These are phyloP conservation scores for Solanum etuberosum DNA, from an alignment of 257 asterid species.

Conservation along the genomic window DNA sequence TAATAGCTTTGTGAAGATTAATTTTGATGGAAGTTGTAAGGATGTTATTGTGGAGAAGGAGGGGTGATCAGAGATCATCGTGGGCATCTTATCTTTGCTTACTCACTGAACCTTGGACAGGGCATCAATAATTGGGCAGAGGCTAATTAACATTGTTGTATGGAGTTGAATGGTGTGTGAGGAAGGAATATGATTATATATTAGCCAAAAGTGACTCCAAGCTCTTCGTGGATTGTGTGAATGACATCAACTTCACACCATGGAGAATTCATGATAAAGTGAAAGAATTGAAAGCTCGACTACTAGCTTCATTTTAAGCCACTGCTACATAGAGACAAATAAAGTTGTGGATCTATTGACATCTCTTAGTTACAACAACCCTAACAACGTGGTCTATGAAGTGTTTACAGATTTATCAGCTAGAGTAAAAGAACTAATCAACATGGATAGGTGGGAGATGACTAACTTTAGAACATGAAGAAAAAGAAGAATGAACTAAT, in stretches of 20 bases:
- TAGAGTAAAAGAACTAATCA: no score
- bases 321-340: no score
- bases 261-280: no score
- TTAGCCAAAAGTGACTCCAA: no score
- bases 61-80: not conserved
- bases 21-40: not conserved
- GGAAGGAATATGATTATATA: not conserved
- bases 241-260: no score
- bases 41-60: not conserved
- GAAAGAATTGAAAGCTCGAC: not conserved
- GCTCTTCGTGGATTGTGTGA: no score
- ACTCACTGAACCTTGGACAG: not conserved
- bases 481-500: no score
- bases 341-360: not conserved
- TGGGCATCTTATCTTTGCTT: not conserved
- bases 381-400: no score
- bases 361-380: not conserved
- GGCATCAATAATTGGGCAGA: not conserved
- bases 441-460: no score
- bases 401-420: no score
- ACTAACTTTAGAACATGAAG: no score
- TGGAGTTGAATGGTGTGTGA: not conserved
- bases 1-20: no score
- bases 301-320: not conserved
- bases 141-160: not conserved